Conservation (phyloP, 441 rosid genomes). For the Macaranga tanarius region DNA sequence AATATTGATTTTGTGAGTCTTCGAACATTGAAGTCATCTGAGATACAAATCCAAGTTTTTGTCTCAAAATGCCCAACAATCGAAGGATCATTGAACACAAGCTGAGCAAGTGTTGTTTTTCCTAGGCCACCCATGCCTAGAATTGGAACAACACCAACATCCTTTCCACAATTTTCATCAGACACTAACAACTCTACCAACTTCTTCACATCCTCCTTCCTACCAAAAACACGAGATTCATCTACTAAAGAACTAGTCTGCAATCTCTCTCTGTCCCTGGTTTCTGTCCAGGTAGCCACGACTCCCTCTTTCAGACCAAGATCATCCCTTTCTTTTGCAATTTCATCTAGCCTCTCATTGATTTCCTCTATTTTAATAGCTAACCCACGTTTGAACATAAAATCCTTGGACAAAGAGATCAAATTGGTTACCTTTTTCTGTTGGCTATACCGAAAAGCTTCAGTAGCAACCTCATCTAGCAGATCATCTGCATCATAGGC, state of each 20-base stretch:
- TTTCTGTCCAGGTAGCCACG: background rate
- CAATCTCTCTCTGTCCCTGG: slow-evolving; percentile 16
- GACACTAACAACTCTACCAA: slow-evolving; percentile 15
- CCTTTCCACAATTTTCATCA: slow-evolving; percentile 7
- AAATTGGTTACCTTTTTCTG: slow-evolving; percentile 9
- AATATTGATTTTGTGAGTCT: slow-evolving; percentile 29
- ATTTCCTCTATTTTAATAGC: slow-evolving; percentile 16
- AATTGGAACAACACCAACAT: slow-evolving; percentile 23
- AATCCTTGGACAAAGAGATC: background rate
- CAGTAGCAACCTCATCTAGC: slow-evolving; percentile 15
- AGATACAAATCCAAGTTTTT: slow-evolving; percentile 38
- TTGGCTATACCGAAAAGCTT: slow-evolving; percentile 16
- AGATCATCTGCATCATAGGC: slow-evolving; percentile 20
- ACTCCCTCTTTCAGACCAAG: slow-evolving; percentile 22
- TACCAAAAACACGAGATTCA: slow-evolving; percentile 23
- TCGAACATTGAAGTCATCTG: slow-evolving; percentile 32
- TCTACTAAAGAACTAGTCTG: slow-evolving; percentile 24
- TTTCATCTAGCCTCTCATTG: slow-evolving; percentile 15
- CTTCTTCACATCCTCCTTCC: background rate
- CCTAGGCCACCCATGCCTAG: slow-evolving; percentile 30
- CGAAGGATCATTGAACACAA: slow-evolving; percentile 18
- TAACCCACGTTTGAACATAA: background rate
- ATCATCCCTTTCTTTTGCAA: slow-evolving; percentile 9
- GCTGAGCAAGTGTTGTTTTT: slow-evolving; percentile 28
- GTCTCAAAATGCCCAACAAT: slow-evolving; percentile 9